Conservation (phyloP, 1,139 yeast genomes). For the Taphrina wiesneri region DNA sequence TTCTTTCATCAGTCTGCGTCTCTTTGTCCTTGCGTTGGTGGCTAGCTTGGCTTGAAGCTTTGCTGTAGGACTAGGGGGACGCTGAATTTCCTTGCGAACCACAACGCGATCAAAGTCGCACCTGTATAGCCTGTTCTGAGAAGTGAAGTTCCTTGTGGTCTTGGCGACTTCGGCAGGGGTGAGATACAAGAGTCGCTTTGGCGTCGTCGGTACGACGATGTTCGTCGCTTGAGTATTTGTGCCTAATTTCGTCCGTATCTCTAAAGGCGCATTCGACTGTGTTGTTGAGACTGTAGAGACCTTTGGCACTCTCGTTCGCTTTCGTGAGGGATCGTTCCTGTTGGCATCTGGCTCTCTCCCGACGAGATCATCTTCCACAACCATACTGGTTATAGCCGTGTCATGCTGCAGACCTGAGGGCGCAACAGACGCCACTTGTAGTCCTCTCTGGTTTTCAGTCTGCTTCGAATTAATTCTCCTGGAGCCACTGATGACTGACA, state of each 20-base stretch:
- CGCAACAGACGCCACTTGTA: neutral
- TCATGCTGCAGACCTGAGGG: neutral
- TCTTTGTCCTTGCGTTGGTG: conserved; percentile 22
- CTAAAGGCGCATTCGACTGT: neutral
- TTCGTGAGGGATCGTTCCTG: conserved; percentile 8
- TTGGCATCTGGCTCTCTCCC: conserved; percentile 4
- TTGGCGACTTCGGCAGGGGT: conserved; percentile 36
- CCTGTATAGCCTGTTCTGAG: conserved; percentile 33
- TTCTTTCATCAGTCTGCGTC: conserved; percentile 31
- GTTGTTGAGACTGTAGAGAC: neutral
- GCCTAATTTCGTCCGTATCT: neutral
- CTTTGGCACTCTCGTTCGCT: neutral
- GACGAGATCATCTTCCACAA: neutral
- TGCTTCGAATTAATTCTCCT: neutral
- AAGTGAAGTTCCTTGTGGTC: conserved; percentile 31
- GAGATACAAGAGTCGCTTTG: conserved; percentile 28
- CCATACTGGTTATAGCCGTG: neutral
- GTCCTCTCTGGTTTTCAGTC: neutral
- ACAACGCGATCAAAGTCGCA: conserved; percentile 36
- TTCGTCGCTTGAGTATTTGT: neutral
- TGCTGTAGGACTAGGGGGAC: conserved; percentile 36
- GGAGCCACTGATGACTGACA: neutral
- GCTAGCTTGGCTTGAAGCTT: conserved; percentile 35
- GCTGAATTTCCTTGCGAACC: conserved; percentile 29
- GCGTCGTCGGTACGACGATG: conserved; percentile 1